These are phyloP conservation scores for Ophiosphaerella narmari DNA, from an alignment of 2,329 filamentous ascomycete genomes.

Conservation along the genomic window DNA sequence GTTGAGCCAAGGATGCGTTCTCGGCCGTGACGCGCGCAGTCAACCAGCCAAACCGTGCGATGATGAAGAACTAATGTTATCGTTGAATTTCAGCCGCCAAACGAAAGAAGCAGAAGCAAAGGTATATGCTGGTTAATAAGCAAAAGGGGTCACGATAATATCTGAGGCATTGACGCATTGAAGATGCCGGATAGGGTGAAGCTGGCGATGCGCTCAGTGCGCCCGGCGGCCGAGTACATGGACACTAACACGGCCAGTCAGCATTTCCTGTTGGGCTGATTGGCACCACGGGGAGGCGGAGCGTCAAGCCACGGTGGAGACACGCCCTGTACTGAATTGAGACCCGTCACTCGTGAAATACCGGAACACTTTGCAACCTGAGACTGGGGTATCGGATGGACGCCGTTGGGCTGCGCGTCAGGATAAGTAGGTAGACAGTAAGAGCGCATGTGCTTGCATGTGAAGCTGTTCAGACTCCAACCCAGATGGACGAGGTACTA, in stretches of 20 bases:
- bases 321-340: neutral
- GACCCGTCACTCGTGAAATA: neutral
- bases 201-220: conserved; percentile 8
- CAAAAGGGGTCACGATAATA: conserved; percentile 12
- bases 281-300: conserved; percentile 19
- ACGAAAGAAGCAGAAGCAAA: conserved; percentile 7
- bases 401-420: too few species aligned
- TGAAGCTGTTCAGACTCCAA: neutral
- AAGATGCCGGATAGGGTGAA: conserved; percentile 13
- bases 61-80: conserved; percentile 15
- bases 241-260: conserved; percentile 14
- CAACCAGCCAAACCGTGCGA: conserved; percentile 12
- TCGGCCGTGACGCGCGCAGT: conserved; percentile 23
- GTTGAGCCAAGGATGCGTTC: conserved; percentile 35
- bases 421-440: too few species aligned
- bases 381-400: neutral
- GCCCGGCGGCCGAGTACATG: conserved; percentile 9
- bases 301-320: conserved; percentile 6
- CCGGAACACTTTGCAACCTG: conserved; percentile 1
- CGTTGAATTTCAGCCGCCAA: conserved; percentile 18
- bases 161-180: conserved; percentile 2
- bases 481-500: conserved; percentile 1
- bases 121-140: conserved; percentile 9
- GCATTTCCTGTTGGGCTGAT: conserved; percentile 13
- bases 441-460: neutral